Evolutionary conservation across 2,329 filamentous ascomycete genomes (phyloP).

Genomic region (Aotearoamyces nothofagi): DNA sequence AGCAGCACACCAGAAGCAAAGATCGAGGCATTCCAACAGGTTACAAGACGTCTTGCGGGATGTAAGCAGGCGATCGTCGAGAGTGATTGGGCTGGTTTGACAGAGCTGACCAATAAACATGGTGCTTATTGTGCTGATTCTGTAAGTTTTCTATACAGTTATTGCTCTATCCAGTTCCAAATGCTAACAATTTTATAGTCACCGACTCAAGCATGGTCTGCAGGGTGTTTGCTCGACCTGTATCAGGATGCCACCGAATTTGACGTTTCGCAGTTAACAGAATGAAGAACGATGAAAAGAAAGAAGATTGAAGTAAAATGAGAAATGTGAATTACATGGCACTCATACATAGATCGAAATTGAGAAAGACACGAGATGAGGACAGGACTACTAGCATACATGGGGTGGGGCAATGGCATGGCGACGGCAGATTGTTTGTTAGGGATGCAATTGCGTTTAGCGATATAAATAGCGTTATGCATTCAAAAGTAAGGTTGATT

Average conservation of each 20-base stretch:
- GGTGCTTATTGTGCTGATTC: constrained; percentile 78
- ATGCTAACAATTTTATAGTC: constrained; percentile 38
- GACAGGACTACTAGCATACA: no score
- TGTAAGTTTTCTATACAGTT: constrained; percentile 35
- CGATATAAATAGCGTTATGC: no score
- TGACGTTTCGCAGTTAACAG: constrained; percentile 7
- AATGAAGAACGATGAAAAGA: neutral
- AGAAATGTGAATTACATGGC: neutral
- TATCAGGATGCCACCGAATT: constrained; percentile 69
- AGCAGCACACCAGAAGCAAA: constrained; percentile 50
- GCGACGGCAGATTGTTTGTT: no score
- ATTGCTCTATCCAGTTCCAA: constrained; percentile 6
- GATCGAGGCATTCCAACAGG: constrained; percentile 86
- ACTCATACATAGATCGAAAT: no score
- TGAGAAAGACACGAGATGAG: no score
- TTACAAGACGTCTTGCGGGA: constrained; percentile 65
- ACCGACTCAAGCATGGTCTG: constrained; percentile 93
- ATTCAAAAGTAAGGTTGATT: no score
- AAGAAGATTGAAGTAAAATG: neutral
- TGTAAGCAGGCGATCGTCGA: constrained; percentile 75
- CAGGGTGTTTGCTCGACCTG: constrained; percentile 83
- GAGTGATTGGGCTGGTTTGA: constrained; percentile 77
- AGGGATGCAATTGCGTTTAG: no score
- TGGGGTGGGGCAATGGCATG: no score
- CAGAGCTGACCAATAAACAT: constrained; percentile 84